These are phyloP conservation scores for Silene noctiflora DNA, from an alignment of 179 eudicot species.

Conservation along the genomic window DNA sequence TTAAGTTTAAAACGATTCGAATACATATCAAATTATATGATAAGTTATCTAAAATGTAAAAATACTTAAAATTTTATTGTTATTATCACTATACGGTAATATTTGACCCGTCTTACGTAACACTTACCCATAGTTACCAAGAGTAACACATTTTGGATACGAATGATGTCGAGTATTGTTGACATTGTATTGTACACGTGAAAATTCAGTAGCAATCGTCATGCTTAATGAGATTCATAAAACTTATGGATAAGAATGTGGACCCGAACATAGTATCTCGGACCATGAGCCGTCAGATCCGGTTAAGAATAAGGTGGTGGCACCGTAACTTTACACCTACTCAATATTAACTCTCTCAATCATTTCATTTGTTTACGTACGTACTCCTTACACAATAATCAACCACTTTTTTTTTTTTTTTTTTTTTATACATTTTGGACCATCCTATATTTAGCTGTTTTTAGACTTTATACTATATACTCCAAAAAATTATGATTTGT, in stretches of 20 bases:
- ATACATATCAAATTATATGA: too few relatives aligned
- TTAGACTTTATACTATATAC: neutral
- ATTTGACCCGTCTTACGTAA: too few relatives aligned
- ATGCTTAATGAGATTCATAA: too few relatives aligned
- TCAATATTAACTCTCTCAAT: constrained; percentile 3
- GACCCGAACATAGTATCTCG: neutral
- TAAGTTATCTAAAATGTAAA: too few relatives aligned
- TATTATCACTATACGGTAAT: too few relatives aligned
- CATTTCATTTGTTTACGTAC: neutral
- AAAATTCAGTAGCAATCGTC: too few relatives aligned
- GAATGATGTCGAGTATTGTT: too few relatives aligned
- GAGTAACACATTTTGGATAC: too few relatives aligned
- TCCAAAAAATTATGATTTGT: constrained; percentile 1
- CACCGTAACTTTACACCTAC: constrained; percentile 9
- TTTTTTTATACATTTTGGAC: neutral
- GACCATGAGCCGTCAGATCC: constrained; percentile 9
- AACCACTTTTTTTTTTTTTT: neutral
- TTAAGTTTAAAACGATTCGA: too few relatives aligned
- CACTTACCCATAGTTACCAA: too few relatives aligned
- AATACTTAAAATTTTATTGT: too few relatives aligned
- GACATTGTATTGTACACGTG: too few relatives aligned
- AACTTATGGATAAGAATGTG: neutral
- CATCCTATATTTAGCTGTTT: neutral
- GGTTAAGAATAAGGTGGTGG: neutral
- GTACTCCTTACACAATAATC: neutral